phyloP scores from a whole-genome alignment of 257 asterid genomes.

The Leptodermis oblonga region DNA sequence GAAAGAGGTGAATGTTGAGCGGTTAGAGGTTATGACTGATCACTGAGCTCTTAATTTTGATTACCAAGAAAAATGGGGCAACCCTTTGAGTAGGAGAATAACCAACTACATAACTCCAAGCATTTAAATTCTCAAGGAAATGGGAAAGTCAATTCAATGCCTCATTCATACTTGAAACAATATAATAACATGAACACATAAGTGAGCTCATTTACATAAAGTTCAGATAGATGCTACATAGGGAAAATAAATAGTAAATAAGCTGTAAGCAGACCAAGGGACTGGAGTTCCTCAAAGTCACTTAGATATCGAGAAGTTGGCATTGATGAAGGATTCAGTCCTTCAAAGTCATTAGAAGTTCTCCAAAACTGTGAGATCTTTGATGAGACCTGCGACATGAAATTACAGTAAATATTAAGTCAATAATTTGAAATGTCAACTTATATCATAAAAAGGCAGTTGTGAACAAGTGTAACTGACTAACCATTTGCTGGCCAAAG shows the following conservation, averaged over 20 bases:
- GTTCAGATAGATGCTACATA: slow-evolving; percentile 2
- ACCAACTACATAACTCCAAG: background rate
- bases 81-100: background rate
- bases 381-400: slow-evolving; percentile 49
- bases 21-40: background rate
- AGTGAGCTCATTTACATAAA: background rate
- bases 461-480: slow-evolving; percentile 16
- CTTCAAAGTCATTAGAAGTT: slow-evolving; percentile 55
- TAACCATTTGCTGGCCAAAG: slow-evolving; percentile 66
- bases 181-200: background rate
- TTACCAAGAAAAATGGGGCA: background rate
- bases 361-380: slow-evolving; percentile 68
- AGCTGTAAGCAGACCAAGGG: slow-evolving; percentile 62
- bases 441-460: background rate
- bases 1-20: background rate
- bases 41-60: background rate
- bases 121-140: background rate
- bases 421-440: background rate
- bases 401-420: background rate
- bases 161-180: background rate
- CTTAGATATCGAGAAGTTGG: slow-evolving; percentile 75
- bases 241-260: slow-evolving; percentile 4
- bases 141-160: background rate
- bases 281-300: slow-evolving; percentile 96
- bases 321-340: slow-evolving; percentile 45